A percentile compares a stretch with the other conserved stretches of the same genome.
Evolutionary conservation across 805 yeast genomes (phyloP).

Genomic region (Scheffersomyces lignosus): DNA sequence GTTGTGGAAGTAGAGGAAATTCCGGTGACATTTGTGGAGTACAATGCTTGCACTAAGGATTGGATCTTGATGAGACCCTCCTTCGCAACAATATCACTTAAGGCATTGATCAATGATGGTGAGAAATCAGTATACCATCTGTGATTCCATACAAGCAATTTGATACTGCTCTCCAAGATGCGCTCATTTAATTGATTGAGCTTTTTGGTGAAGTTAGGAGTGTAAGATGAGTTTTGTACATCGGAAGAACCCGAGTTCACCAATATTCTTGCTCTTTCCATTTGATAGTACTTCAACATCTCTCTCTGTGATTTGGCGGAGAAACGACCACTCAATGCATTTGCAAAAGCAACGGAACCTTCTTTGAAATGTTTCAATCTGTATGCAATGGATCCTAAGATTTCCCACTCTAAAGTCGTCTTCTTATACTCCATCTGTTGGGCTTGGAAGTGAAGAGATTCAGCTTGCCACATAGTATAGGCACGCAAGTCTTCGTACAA

Average conservation of each 20-base stretch:
- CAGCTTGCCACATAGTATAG: slow-evolving; percentile 93
- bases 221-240: slow-evolving; percentile 9
- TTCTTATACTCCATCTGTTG: slow-evolving; percentile 80
- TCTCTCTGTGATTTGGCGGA: slow-evolving; percentile 78
- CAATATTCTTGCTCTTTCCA: slow-evolving; percentile 44
- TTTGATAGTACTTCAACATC: slow-evolving; percentile 62
- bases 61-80: slow-evolving; percentile 79
- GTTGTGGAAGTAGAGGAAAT: slow-evolving; percentile 7
- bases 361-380: slow-evolving; percentile 85
- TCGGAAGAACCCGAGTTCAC: slow-evolving; percentile 21
- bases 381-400: slow-evolving; percentile 80
- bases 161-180: slow-evolving; percentile 69
- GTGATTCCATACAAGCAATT: slow-evolving; percentile 94
- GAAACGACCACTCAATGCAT: slow-evolving; percentile 71
- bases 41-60: slow-evolving; percentile 67
- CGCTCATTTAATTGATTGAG: slow-evolving; percentile 49
- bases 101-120: slow-evolving; percentile 57
- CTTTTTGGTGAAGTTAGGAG: slow-evolving; percentile 38
- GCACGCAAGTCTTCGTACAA: slow-evolving; percentile 73
- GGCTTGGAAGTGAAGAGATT: slow-evolving; percentile 82
- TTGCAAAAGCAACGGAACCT: slow-evolving; percentile 80
- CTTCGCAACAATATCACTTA: slow-evolving; percentile 63
- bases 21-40: slow-evolving; percentile 36
- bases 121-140: slow-evolving; percentile 96
- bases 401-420: slow-evolving; percentile 87